Evolutionary conservation across 768 basidiomycete genomes (phyloP).

Genomic region (Trametes coccinea): DNA sequence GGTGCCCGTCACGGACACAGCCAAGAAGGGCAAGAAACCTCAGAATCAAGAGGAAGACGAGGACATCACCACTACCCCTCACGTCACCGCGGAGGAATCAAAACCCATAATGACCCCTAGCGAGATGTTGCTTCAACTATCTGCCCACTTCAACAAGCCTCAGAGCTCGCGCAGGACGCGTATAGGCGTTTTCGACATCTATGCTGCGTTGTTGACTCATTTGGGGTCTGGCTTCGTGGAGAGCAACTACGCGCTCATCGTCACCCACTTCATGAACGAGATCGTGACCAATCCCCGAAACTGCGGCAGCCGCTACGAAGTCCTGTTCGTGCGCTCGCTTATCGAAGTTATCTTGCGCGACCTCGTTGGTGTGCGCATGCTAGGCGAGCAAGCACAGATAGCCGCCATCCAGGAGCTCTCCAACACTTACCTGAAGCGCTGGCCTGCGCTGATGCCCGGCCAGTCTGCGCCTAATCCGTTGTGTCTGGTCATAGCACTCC

Average conservation of each 20-base stretch:
- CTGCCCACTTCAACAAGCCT: constrained; percentile 77
- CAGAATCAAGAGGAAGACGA: constrained; percentile 45
- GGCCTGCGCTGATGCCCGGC: constrained; percentile 92
- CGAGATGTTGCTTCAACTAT: constrained; percentile 85
- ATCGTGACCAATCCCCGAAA: constrained; percentile 65
- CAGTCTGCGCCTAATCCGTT: constrained; percentile 66
- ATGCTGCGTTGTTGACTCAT: constrained; percentile 70
- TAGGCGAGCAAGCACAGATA: constrained; percentile 94
- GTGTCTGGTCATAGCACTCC: constrained; percentile 71
- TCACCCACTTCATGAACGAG: constrained; percentile 76
- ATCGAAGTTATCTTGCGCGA: constrained; percentile 81
- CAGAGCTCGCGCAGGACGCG: constrained; percentile 67
- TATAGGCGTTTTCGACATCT: constrained; percentile 88
- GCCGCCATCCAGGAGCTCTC: constrained; percentile 86
- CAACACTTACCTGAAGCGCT: constrained; percentile 79
- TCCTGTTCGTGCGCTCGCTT: constrained; percentile 66
- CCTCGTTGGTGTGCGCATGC: constrained; percentile 82
- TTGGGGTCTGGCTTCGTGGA: constrained; percentile 83
- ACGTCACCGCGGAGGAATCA: constrained; percentile 49
- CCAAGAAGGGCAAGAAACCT: constrained; percentile 62
- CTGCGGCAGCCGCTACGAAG: constrained; percentile 66
- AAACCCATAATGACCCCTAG: constrained; percentile 67
- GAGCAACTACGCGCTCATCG: constrained; percentile 75
- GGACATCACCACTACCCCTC: constrained; percentile 53
- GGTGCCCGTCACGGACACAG: constrained; percentile 44